Evolutionary conservation across 78 protist species (phyloP).

Genomic region (Pigoraptor vietnamica): DNA sequence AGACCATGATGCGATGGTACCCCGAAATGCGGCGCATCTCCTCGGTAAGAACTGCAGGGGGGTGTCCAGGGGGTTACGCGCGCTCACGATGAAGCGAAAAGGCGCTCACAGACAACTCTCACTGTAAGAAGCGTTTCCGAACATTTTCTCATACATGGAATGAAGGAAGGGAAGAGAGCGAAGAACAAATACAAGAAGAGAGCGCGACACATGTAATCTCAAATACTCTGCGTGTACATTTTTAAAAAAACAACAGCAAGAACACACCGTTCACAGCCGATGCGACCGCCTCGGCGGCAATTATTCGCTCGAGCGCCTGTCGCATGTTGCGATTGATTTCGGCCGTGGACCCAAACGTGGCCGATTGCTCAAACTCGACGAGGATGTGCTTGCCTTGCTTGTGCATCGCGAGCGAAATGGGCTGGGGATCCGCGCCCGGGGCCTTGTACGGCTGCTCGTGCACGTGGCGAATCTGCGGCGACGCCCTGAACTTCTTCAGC

Average conservation of each 20-base stretch:
- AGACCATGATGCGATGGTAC: constrained; percentile 7
- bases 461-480: not conserved
- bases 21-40: not conserved
- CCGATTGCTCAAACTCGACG: not conserved
- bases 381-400: not conserved
- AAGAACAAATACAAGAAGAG: too few relatives aligned
- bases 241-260: too few relatives aligned
- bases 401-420: not conserved
- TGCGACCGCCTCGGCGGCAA: not conserved
- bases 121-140: too few relatives aligned
- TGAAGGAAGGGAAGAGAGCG: too few relatives aligned
- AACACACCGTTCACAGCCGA: not conserved
- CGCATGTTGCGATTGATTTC: not conserved
- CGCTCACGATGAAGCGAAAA: too few relatives aligned
- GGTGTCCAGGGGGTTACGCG: too few relatives aligned
- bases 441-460: not conserved
- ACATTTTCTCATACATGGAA: too few relatives aligned
- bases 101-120: too few relatives aligned
- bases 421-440: not conserved
- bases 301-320: not conserved
- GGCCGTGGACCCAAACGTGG: not conserved
- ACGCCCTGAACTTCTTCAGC: not conserved
- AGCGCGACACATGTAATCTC: too few relatives aligned
- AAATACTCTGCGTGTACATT: too few relatives aligned
- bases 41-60: not conserved